Evolutionary conservation across 1,284 basidiomycete genomes (phyloP), one percentile per base, ranked within the genome.

Genomic region (Trametes polyzona): DNA sequence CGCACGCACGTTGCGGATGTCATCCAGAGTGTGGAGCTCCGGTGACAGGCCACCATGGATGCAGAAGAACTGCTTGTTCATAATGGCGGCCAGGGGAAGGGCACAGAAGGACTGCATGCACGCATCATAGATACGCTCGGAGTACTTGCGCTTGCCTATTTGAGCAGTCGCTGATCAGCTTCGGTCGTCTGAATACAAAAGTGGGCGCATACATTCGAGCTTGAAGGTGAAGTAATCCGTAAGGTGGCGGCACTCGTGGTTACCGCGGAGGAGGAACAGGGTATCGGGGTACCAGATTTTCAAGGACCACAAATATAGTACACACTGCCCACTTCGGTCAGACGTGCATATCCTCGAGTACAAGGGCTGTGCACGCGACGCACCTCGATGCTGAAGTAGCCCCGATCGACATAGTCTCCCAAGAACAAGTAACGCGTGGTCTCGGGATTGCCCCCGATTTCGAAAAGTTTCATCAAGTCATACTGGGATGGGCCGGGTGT

Each of bases 181-280:
- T 32, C n/a, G n/a, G 21, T 14, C 3, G 21, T 16, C 30, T 27
- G n/a, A 7, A 27, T 8, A 32, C 11, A 32, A 30, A 33, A 27
- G 16, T 47, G 64, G 19, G n/a, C 24, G 58, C 88, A 68, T 67
- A 92, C 93, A 95, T 76, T 96, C 95, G 53, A 93, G 88, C 77
- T 95, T 96, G 82, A 97, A 98, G 23, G 95, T 97, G 72, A 98
- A 97, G 75, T 96, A 97, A 75, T 96, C 95, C 10, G 95, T 98
- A 57, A 98, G 79, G 76, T 98, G 95, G 44, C 90, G 87, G 70
- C 96, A 99, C 81, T 99, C 96, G 76, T 99, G 96, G 75, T 99
- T 99, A 21, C 96, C 96, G 47, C 96, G 89, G 21, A 99, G 83
- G 52, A 99, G 83, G 71, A 92, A 89, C 49, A 98, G 83, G 61